Conservation (phyloP, 2,329 filamentous ascomycete species). For the Calonectria montana region DNA sequence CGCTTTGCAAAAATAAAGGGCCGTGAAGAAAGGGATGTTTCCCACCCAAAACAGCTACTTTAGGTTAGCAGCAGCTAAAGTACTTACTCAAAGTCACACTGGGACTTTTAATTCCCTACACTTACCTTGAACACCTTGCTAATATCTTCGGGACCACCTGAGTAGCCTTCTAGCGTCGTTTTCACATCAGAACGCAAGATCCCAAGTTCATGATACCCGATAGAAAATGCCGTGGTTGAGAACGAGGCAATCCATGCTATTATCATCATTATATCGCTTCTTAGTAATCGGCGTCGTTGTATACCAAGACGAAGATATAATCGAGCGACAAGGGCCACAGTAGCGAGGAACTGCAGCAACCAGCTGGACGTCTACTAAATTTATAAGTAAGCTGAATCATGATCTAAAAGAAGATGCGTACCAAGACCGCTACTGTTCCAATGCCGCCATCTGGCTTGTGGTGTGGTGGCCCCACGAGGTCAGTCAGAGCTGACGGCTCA, state of each 20-base stretch:
- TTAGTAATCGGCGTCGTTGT: neutral
- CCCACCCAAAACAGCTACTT: neutral
- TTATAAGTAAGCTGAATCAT: neutral
- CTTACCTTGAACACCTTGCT: neutral
- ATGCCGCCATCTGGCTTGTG: neutral
- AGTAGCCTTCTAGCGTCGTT: neutral
- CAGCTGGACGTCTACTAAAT: neutral
- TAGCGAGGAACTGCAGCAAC: neutral
- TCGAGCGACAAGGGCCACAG: neutral
- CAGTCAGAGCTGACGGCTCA: neutral
- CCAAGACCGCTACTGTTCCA: neutral
- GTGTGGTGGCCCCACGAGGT: neutral
- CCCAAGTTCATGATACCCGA: neutral
- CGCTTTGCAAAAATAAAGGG: neutral
- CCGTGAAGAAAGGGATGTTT: neutral
- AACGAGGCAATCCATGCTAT: neutral
- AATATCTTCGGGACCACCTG: neutral
- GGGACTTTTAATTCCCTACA: too few species aligned
- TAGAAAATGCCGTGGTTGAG: neutral
- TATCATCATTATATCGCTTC: neutral
- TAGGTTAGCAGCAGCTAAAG: neutral
- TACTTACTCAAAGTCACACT: too few species aligned
- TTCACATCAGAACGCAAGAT: neutral
- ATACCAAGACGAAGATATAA: neutral
- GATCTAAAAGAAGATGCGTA: neutral